These are phyloP conservation scores for Eucalyptus tenuipes DNA, from an alignment of 345 rosid species.

Conservation along the genomic window DNA sequence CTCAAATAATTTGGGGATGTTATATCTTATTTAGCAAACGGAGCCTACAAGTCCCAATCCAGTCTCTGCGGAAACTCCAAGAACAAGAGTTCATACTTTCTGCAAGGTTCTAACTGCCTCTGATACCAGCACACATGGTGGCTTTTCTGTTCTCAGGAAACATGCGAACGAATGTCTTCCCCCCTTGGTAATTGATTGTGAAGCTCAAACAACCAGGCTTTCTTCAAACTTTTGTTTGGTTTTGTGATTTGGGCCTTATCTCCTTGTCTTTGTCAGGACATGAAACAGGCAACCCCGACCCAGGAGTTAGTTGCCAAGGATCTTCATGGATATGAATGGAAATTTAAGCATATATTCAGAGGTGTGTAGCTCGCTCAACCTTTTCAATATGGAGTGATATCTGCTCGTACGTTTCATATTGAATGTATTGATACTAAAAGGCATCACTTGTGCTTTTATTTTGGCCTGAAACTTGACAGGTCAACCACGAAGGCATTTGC, in stretches of 20 bases:
- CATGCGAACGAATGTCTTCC: conserved; percentile 96
- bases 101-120: conserved; percentile 91
- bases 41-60: conserved; percentile 50
- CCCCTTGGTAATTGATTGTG: conserved; percentile 41
- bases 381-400: neutral
- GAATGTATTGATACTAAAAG: neutral
- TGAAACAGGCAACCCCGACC: conserved; percentile 78
- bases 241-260: neutral
- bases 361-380: conserved; percentile 21
- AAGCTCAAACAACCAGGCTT: neutral
- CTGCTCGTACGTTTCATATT: neutral
- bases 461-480: conserved; percentile 26
- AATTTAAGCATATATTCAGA: conserved; percentile 87
- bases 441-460: neutral
- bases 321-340: conserved; percentile 91
- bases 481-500: conserved; percentile 87
- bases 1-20: neutral
- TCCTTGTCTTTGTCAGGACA: conserved; percentile 40
- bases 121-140: conserved; percentile 98
- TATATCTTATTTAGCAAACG: conserved; percentile 22
- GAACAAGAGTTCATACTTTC: conserved; percentile 53
- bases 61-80: conserved; percentile 22
- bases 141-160: conserved; percentile 82
- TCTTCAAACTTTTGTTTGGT: neutral
- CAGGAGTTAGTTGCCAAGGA: conserved; percentile 92